Percentiles rank a stretch among this genome's conserved stretches.
Conservation (phyloP, 148 eudicot genomes). For the Rhododendron kiyosumense region DNA sequence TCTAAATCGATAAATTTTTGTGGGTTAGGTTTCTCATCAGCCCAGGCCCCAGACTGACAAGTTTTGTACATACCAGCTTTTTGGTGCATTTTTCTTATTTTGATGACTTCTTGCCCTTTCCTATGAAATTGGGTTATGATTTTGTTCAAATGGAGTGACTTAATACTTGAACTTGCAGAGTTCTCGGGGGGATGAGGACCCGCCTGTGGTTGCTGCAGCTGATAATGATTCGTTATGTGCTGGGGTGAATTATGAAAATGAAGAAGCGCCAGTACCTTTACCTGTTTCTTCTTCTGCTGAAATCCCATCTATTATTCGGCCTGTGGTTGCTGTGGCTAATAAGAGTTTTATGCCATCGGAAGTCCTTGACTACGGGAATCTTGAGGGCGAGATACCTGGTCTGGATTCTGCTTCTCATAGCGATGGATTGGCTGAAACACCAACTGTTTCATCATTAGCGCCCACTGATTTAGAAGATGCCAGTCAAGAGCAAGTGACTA, state of each 20-base stretch:
- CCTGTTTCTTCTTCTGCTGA: conserved; percentile 33
- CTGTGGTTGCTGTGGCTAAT: not conserved
- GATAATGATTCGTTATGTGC: conserved; percentile 28
- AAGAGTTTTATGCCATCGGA: conserved; percentile 34
- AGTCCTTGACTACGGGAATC: conserved; percentile 42
- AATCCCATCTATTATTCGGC: conserved; percentile 20
- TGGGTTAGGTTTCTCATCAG: not conserved
- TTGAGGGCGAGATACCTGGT: conserved; percentile 75
- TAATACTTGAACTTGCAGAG: conserved; percentile 33
- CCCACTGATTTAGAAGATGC: conserved; percentile 49
- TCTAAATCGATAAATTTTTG: not conserved
- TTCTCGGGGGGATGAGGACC: conserved; percentile 32
- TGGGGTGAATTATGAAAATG: conserved; percentile 25
- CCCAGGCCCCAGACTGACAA: not conserved
- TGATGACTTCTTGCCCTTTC: not conserved
- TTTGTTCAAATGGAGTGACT: conserved; percentile 11
- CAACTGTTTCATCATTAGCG: conserved; percentile 31
- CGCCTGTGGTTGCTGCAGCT: conserved; percentile 18
- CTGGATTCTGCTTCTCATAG: conserved; percentile 45
- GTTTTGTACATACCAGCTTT: not conserved
- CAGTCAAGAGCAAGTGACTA: conserved; percentile 50
- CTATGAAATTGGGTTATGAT: not conserved
- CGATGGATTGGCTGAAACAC: conserved; percentile 37
- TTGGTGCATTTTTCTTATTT: not conserved
- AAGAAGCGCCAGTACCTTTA: conserved; percentile 19